These are phyloP conservation scores for Leishmania braziliensis DNA, from an alignment of 208 protist species.

Conservation along the genomic window DNA sequence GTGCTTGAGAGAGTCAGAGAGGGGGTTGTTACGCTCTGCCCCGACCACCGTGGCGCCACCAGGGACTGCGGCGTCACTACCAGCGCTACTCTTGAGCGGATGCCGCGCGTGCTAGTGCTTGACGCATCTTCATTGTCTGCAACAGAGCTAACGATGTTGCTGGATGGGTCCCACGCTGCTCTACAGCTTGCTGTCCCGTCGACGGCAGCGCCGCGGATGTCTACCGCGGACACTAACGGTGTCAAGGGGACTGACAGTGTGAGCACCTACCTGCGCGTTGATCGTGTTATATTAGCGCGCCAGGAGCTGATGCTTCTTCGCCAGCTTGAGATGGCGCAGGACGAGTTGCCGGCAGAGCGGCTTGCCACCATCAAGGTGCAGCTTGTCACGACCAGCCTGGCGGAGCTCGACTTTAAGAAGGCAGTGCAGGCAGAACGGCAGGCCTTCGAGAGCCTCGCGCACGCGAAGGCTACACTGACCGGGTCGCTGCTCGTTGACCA, in stretches of 20 bases:
- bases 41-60: background rate
- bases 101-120: constrained; percentile 49
- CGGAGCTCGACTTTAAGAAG: constrained; percentile 37
- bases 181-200: constrained; percentile 11
- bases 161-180: constrained; percentile 45
- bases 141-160: constrained; percentile 49
- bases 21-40: constrained; percentile 12
- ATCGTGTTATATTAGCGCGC: constrained; percentile 52
- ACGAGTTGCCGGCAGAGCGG: constrained; percentile 38
- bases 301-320: constrained; percentile 58
- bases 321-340: constrained; percentile 73
- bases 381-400: constrained; percentile 56
- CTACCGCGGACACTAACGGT: background rate
- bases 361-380: constrained; percentile 53
- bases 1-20: constrained; percentile 9
- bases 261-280: background rate
- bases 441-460: constrained; percentile 68
- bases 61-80: background rate
- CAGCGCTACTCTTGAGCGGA: background rate
- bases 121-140: constrained; percentile 42
- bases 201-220: background rate
- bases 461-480: constrained; percentile 77
- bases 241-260: background rate
- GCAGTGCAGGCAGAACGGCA: constrained; percentile 55
- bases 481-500: constrained; percentile 68